Percentiles rank a stretch among this genome's conserved stretches.
Conservation (phyloP, 768 basidiomycete genomes). For the Calvatia gigantea region DNA sequence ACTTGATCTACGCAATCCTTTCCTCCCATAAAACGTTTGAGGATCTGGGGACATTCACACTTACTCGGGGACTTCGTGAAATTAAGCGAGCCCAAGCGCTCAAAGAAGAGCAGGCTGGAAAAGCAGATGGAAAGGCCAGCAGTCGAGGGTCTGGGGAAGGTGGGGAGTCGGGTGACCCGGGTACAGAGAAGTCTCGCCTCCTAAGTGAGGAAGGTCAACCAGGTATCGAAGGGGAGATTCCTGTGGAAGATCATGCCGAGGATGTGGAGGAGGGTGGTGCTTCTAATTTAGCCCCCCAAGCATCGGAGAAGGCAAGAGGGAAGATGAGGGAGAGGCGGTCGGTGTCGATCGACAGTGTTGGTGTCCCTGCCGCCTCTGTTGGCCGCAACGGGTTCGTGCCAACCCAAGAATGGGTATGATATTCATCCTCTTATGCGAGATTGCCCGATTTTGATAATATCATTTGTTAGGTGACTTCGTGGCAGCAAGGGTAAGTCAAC, state of each 20-base stretch:
- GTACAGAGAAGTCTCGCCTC: slow-evolving; percentile 67
- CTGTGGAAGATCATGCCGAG: slow-evolving; percentile 9
- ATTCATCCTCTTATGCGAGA: slow-evolving; percentile 2
- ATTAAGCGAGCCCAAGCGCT: slow-evolving; percentile 70
- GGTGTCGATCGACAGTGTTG: slow-evolving; percentile 30
- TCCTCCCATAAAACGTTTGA: slow-evolving; percentile 84
- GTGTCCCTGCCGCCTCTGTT: slow-evolving; percentile 53
- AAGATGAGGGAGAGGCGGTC: slow-evolving; percentile 82
- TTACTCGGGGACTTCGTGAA: slow-evolving; percentile 81
- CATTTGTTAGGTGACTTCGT: slow-evolving; percentile 68
- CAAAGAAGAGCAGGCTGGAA: slow-evolving; percentile 60
- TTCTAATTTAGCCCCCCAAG: neutral
- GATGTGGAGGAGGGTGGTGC: slow-evolving; percentile 7
- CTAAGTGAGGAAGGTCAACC: slow-evolving; percentile 43
- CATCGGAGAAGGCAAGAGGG: slow-evolving; percentile 88
- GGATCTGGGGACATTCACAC: slow-evolving; percentile 87
- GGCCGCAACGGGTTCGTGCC: slow-evolving; percentile 93
- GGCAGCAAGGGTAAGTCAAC: slow-evolving; percentile 84
- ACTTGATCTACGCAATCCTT: slow-evolving; percentile 83
- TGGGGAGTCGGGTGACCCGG: slow-evolving; percentile 35
- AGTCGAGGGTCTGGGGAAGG: slow-evolving; percentile 32
- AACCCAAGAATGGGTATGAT: slow-evolving; percentile 93
- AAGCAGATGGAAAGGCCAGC: slow-evolving; percentile 33
- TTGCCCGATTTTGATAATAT: neutral
- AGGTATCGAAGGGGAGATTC: slow-evolving; percentile 17